Conservation (phyloP, 768 basidiomycete genomes). For the Mycena floridula region DNA sequence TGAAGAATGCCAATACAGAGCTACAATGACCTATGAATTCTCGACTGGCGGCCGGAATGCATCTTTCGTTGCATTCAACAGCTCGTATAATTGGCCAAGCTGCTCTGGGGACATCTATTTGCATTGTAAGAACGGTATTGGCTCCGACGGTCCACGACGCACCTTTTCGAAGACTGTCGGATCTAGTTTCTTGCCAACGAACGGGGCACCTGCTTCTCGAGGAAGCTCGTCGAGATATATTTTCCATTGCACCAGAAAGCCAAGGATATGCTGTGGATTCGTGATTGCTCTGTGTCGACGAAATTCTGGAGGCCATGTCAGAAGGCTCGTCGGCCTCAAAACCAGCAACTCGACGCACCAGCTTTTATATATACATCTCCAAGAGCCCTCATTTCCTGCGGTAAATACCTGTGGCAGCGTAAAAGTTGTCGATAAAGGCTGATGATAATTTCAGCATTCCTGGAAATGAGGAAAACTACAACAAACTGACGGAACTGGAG, state of each 20-base stretch:
- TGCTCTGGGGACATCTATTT: constrained; percentile 84
- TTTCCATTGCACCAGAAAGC: constrained; percentile 96
- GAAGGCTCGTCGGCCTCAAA: not conserved
- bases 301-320: constrained; percentile 55
- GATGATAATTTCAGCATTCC: no score
- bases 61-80: constrained; percentile 88
- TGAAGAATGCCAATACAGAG: not conserved
- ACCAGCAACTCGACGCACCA: constrained; percentile 33
- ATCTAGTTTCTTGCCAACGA: constrained; percentile 65
- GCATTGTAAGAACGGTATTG: not conserved
- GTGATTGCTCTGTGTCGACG: constrained; percentile 70
- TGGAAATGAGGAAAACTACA: no score
- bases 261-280: constrained; percentile 89
- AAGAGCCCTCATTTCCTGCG: constrained; percentile 73
- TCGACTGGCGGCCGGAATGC: constrained; percentile 61
- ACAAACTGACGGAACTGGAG: no score
- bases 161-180: constrained; percentile 74
- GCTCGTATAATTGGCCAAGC: constrained; percentile 87
- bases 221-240: constrained; percentile 76
- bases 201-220: constrained; percentile 36
- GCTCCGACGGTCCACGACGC: constrained; percentile 6
- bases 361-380: constrained; percentile 85
- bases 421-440: constrained; percentile 81
- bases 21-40: not conserved
- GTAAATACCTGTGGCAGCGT: constrained; percentile 70